phyloP scores from a whole-genome alignment of 495 filamentous ascomycete genomes.

The Podospora anserina region DNA sequence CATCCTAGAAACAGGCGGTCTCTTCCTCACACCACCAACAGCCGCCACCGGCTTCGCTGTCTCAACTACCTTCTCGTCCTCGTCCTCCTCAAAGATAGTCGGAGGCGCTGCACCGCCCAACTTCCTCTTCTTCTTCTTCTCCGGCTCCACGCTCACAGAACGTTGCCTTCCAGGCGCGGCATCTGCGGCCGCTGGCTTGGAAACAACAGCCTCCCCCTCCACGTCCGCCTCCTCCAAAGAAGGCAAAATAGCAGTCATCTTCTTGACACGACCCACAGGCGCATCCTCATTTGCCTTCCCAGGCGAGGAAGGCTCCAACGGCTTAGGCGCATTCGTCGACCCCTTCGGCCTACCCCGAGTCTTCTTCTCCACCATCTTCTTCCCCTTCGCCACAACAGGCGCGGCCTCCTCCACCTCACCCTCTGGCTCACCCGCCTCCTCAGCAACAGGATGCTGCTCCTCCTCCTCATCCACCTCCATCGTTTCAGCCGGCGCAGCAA shows the following conservation, averaged over 20 bases:
- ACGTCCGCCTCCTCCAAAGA: background rate
- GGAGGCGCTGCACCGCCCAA: conserved; percentile 56
- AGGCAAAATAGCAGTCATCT: conserved; percentile 20
- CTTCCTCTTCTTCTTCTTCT: conserved; percentile 74
- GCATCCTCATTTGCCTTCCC: conserved; percentile 47
- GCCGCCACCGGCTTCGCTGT: conserved; percentile 13
- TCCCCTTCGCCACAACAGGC: background rate
- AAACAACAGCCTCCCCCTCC: background rate
- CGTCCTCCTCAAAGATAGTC: conserved; percentile 67
- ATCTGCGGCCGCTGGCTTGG: background rate
- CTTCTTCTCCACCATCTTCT: conserved; percentile 28
- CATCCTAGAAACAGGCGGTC: conserved; percentile 32
- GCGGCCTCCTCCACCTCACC: conserved; percentile 22
- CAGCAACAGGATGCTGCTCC: conserved; percentile 20
- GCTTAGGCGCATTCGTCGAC: conserved; percentile 7
- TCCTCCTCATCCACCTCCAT: conserved; percentile 9
- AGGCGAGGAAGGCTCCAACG: conserved; percentile 34
- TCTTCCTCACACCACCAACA: conserved; percentile 18
- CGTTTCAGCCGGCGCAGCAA: conserved; percentile 2
- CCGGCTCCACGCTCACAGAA: conserved; percentile 32
- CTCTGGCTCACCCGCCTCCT: conserved; percentile 9
- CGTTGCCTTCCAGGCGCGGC: background rate
- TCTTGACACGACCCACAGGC: conserved; percentile 18
- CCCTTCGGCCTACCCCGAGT: conserved; percentile 39
- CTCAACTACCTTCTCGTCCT: conserved; percentile 42